Evolutionary conservation across 371 early-diverging fungal species (phyloP).

Genomic region (Sporodiniella umbellata): DNA sequence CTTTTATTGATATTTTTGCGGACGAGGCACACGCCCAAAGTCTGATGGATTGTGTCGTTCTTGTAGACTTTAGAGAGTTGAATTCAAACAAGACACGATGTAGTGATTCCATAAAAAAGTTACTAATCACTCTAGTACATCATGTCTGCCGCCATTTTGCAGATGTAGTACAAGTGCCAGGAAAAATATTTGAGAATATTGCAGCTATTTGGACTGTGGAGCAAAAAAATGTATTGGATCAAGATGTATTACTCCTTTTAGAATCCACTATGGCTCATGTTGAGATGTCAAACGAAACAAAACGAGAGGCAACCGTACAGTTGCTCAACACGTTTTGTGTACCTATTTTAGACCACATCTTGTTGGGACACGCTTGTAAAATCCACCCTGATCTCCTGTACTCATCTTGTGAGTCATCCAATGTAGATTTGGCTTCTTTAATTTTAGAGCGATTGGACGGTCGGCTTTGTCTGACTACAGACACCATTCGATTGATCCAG

Average conservation of each 20-base stretch:
- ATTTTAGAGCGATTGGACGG: slow-evolving; percentile 8
- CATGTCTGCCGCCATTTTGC: slow-evolving; percentile 11
- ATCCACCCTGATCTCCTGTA: slow-evolving; percentile 11
- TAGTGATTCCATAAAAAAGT: slow-evolving; percentile 15
- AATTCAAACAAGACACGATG: too few relatives aligned
- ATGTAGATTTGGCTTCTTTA: slow-evolving; percentile 21
- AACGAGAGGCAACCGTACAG: slow-evolving; percentile 7
- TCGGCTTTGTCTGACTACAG: slow-evolving; percentile 10
- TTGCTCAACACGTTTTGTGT: slow-evolving; percentile 25
- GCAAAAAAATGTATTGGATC: slow-evolving; percentile 10
- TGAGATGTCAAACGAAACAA: slow-evolving; percentile 2
- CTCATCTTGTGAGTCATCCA: slow-evolving; percentile 17
- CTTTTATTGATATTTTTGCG: slow-evolving; percentile 26
- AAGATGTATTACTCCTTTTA: slow-evolving; percentile 21
- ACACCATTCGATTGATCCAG: slow-evolving; percentile 18
- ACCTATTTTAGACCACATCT: slow-evolving; percentile 24
- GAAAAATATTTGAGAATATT: slow-evolving; percentile 22
- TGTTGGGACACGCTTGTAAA: slow-evolving; percentile 24
- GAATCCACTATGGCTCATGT: slow-evolving; percentile 17
- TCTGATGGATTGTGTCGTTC: slow-evolving; percentile 16
- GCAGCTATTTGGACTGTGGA: slow-evolving; percentile 20
- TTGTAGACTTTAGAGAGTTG: slow-evolving; percentile 20
- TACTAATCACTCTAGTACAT: slow-evolving; percentile 25
- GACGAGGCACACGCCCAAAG: slow-evolving; percentile 12
- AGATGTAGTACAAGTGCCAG: slow-evolving; percentile 11